A percentile compares a stretch with the other conserved stretches of the same genome.
These are phyloP conservation scores for Ganoderma multipileum DNA, from an alignment of 1,284 basidiomycete genomes.

Conservation along the genomic window DNA sequence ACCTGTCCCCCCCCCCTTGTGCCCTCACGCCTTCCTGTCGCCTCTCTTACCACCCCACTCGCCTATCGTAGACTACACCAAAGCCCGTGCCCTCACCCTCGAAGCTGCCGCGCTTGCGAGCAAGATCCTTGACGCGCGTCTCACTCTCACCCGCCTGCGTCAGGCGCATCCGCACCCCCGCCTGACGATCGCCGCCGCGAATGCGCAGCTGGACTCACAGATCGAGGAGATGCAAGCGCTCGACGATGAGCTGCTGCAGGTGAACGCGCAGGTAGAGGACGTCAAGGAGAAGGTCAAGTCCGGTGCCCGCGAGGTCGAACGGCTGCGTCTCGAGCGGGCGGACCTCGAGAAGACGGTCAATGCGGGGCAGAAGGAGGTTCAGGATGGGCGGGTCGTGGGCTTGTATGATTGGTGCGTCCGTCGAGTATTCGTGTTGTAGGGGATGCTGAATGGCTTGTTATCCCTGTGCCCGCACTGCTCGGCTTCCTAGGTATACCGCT, in stretches of 20 bases:
- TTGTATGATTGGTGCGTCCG: constrained; percentile 71
- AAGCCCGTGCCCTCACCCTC: constrained; percentile 57
- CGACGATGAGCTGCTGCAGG: constrained; percentile 58
- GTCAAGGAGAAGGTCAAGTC: constrained; percentile 65
- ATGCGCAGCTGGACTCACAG: constrained; percentile 73
- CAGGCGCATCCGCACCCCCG: constrained; percentile 81
- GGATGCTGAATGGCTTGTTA: not conserved
- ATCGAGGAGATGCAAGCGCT: constrained; percentile 77
- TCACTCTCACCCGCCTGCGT: constrained; percentile 78
- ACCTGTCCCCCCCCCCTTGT: not conserved
- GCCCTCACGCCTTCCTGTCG: not conserved
- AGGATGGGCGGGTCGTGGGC: constrained; percentile 65
- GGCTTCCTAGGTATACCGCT: constrained; percentile 65
- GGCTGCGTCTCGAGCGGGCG: constrained; percentile 66
- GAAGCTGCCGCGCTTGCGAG: constrained; percentile 69
- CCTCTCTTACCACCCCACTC: too few species aligned
- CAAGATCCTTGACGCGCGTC: constrained; percentile 81
- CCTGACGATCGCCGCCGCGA: constrained; percentile 75
- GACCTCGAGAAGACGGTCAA: constrained; percentile 76
- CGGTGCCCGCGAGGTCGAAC: constrained; percentile 66
- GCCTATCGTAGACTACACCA: constrained; percentile 57
- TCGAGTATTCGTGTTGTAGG: too few species aligned
- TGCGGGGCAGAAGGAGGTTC: constrained; percentile 64
- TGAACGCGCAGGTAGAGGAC: constrained; percentile 54
- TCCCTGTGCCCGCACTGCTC: not conserved